A percentile compares a stretch with the other conserved stretches of the same genome.
Evolutionary conservation across 2,329 filamentous ascomycete genomes (phyloP).

Genomic region (Eurotiales sp.): DNA sequence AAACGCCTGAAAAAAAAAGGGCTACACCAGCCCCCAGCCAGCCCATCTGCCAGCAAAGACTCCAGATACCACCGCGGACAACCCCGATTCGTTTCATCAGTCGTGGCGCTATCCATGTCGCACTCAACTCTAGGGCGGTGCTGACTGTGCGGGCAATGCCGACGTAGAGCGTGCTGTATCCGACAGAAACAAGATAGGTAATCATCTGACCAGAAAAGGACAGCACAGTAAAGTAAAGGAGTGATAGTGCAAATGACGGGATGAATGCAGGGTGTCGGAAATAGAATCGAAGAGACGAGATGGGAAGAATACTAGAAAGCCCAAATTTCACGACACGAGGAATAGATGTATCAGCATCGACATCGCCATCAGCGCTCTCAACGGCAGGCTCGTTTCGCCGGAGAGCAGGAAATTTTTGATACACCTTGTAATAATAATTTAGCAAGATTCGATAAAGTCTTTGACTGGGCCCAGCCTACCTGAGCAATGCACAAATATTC

Average conservation of each 20-base stretch:
- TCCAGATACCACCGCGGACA: conserved; percentile 68
- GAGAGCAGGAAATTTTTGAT: not conserved
- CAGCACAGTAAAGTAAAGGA: conserved; percentile 55
- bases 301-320: not conserved
- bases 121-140: conserved; percentile 51
- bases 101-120: conserved; percentile 51
- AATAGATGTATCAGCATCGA: not conserved
- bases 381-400: not conserved
- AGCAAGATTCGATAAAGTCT: too few relatives aligned
- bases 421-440: conserved; percentile 3
- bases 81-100: conserved; percentile 52
- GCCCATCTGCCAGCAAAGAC: conserved; percentile 62
- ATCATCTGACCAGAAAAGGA: conserved; percentile 55
- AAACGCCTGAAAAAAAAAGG: conserved; percentile 38
- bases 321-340: not conserved
- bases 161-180: conserved; percentile 47
- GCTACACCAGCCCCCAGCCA: conserved; percentile 48
- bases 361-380: not conserved
- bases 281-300: conserved; percentile 20
- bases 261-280: conserved; percentile 31
- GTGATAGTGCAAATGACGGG: conserved; percentile 48
- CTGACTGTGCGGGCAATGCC: conserved; percentile 47
- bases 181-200: conserved; percentile 51
- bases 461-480: conserved; percentile 20
- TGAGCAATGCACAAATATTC: conserved; percentile 41